These are phyloP conservation scores for Exserohilum turcica DNA, from an alignment of 2,329 filamentous ascomycete genomes.

Conservation along the genomic window DNA sequence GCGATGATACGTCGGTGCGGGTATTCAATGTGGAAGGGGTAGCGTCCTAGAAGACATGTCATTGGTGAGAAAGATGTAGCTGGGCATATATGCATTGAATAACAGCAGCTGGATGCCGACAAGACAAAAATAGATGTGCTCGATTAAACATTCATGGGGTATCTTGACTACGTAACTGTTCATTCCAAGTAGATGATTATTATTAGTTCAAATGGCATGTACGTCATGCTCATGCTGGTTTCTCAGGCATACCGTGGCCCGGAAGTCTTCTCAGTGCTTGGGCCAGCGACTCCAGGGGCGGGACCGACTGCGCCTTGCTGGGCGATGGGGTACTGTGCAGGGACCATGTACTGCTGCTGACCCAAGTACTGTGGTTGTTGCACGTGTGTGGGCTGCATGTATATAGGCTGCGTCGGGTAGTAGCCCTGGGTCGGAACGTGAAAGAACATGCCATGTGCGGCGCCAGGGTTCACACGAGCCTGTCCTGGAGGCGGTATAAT, in stretches of 20 bases:
- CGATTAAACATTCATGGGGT: slow-evolving; percentile 7
- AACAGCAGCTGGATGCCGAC: not conserved
- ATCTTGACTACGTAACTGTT: slow-evolving; percentile 1
- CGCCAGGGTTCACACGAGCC: slow-evolving; percentile 17
- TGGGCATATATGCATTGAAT: not conserved
- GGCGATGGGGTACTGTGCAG: slow-evolving; percentile 4
- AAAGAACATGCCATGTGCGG: slow-evolving; percentile 18
- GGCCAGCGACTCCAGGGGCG: not conserved
- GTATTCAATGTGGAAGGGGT: slow-evolving; percentile 33
- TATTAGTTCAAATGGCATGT: not conserved
- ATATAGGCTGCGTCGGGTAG: slow-evolving; percentile 15
- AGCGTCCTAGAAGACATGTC: not conserved
- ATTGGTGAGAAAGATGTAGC: not conserved
- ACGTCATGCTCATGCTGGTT: not conserved
- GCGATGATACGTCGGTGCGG: slow-evolving; percentile 50
- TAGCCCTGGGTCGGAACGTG: slow-evolving; percentile 22
- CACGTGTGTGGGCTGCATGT: slow-evolving; percentile 12
- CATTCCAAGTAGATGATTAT: not conserved
- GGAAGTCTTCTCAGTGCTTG: slow-evolving; percentile 25
- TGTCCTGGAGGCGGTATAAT: slow-evolving; percentile 33
- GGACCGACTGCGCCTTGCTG: not conserved
- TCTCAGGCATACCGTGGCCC: slow-evolving; percentile 23
- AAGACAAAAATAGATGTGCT: not conserved
- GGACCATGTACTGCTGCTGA: slow-evolving; percentile 8
- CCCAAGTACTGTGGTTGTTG: slow-evolving; percentile 10